These are phyloP conservation scores for Globisporangium splendens DNA, from an alignment of 352 stramenopile species.

Conservation along the genomic window DNA sequence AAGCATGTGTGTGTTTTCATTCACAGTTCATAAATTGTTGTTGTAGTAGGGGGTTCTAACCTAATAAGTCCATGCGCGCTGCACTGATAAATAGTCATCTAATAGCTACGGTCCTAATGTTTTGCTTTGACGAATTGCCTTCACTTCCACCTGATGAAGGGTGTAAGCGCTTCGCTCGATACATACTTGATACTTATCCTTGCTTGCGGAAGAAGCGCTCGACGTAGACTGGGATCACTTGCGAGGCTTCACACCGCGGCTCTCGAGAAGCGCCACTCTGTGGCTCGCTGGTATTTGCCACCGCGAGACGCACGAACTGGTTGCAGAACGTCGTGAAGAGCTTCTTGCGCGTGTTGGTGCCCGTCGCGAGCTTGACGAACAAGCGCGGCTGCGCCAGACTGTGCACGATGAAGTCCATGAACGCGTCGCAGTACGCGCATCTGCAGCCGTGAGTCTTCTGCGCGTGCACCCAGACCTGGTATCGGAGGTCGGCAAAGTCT, in stretches of 20 bases:
- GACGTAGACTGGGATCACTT: neutral
- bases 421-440: constrained; percentile 41
- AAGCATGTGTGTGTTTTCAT: too few relatives aligned
- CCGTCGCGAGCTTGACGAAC: constrained; percentile 9
- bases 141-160: constrained; percentile 1
- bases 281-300: neutral
- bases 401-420: constrained; percentile 37
- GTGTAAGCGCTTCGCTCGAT: neutral
- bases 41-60: too few relatives aligned
- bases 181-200: neutral
- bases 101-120: neutral
- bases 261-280: neutral
- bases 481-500: constrained; percentile 36
- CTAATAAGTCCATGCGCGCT: too few relatives aligned
- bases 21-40: too few relatives aligned
- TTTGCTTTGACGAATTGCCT: neutral
- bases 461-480: constrained; percentile 29
- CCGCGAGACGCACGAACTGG: constrained; percentile 1
- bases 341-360: constrained; percentile 10
- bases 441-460: constrained; percentile 20
- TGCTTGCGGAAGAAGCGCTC: constrained; percentile 7
- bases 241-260: neutral
- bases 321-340: constrained; percentile 13
- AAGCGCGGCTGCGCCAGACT: constrained; percentile 27
- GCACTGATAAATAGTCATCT: neutral